These are phyloP conservation scores for Liquidambar formosana DNA, from an alignment of 164 flowering plant genomes.

Conservation along the genomic window DNA sequence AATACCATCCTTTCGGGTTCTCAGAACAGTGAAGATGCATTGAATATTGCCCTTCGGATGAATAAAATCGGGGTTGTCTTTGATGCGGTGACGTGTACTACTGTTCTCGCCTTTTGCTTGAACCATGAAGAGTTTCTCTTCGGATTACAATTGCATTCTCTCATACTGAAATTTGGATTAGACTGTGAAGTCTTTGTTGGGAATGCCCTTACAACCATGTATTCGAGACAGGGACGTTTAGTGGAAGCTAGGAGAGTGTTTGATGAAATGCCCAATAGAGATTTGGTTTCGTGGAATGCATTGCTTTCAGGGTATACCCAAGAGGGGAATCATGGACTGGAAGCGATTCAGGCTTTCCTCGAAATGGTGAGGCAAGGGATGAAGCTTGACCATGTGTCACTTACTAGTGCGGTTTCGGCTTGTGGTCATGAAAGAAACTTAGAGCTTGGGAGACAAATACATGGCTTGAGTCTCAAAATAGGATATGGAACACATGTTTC, in stretches of 20 bases:
- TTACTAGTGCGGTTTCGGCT: conserved; percentile 67
- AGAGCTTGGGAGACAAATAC: conserved; percentile 64
- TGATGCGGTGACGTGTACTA: conserved; percentile 69
- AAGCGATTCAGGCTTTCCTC: conserved; percentile 50
- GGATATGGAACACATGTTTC: conserved; percentile 57
- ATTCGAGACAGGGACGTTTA: conserved; percentile 48
- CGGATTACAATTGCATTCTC: conserved; percentile 67
- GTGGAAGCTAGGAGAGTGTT: conserved; percentile 61
- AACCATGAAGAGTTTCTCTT: conserved; percentile 44
- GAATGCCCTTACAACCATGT: conserved; percentile 73
- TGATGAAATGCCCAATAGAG: conserved; percentile 60
- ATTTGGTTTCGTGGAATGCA: conserved; percentile 86
- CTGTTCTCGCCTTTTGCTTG: conserved; percentile 57
- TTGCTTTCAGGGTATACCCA: conserved; percentile 75
- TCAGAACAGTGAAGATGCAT: conserved; percentile 39
- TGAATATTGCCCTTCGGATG: conserved; percentile 57
- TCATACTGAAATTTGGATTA: conserved; percentile 48
- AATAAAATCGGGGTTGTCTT: conserved; percentile 56
- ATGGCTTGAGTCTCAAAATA: conserved; percentile 54
- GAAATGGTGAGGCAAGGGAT: conserved; percentile 62
- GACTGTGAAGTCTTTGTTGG: conserved; percentile 66
- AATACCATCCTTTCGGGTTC: conserved; percentile 80
- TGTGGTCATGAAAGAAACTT: conserved; percentile 68
- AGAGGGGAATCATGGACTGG: conserved; percentile 52
- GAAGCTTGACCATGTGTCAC: conserved; percentile 72